Conservation (phyloP, 345 rosid genomes). For the Euphorbia lathyris region DNA sequence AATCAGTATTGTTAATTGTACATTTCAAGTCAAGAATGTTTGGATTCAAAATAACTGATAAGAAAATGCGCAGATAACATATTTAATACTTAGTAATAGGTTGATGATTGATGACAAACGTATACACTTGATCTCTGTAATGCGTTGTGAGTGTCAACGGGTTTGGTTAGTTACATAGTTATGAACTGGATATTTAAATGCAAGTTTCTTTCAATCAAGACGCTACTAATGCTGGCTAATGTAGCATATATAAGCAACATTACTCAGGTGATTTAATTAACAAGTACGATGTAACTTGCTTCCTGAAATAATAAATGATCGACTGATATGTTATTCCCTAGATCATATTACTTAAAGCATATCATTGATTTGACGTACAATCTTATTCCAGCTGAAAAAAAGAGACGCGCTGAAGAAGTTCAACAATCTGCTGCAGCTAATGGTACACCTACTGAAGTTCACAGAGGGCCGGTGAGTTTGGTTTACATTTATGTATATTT, state of each 20-base stretch:
- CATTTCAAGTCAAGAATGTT: not conserved
- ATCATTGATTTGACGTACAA: constrained; percentile 7
- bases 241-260: not conserved
- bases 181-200: not conserved
- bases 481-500: not conserved
- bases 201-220: not conserved
- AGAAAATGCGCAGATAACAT: not conserved
- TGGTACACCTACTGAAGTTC: constrained; percentile 47
- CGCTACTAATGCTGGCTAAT: not conserved
- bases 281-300: not conserved
- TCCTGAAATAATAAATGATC: not conserved
- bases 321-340: too few relatives aligned
- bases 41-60: not conserved
- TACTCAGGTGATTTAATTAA: not conserved
- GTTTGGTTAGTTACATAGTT: not conserved
- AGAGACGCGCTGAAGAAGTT: constrained; percentile 66
- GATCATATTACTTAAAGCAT: not conserved
- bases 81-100: not conserved
- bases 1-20: not conserved
- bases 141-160: not conserved
- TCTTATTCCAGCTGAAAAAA: constrained; percentile 66
- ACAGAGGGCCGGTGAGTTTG: constrained; percentile 59
- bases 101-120: not conserved
- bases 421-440: constrained; percentile 55
- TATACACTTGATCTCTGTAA: not conserved